A percentile compares a stretch with the other conserved stretches of the same genome.
phyloP scores from a whole-genome alignment of 306 rosid genomes.

The Sindora glabra region DNA sequence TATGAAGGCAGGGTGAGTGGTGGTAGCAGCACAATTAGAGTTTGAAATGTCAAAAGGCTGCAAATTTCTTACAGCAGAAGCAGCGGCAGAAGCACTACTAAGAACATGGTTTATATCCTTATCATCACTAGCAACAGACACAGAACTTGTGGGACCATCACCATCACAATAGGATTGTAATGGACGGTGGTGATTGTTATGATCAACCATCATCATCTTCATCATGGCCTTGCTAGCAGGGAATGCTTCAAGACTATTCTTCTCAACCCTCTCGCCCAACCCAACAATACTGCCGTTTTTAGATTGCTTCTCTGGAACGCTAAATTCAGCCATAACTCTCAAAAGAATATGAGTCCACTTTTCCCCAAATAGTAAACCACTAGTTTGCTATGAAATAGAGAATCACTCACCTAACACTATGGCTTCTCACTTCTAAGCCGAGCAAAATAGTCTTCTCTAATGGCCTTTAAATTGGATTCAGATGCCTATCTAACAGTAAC shows the following conservation, averaged over 20 bases:
- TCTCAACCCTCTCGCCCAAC: slow-evolving; percentile 19
- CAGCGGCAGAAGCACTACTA: slow-evolving; percentile 7
- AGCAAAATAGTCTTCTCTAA: slow-evolving; percentile 11
- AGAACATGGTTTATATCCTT: slow-evolving; percentile 27
- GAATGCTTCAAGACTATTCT: slow-evolving; percentile 25
- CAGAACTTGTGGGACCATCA: slow-evolving; percentile 54
- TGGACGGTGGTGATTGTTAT: slow-evolving; percentile 52
- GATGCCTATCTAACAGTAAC: neutral
- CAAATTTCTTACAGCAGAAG: slow-evolving; percentile 25
- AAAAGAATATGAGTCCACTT: too few relatives aligned
- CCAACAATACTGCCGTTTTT: too few relatives aligned
- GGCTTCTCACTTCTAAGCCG: too few relatives aligned
- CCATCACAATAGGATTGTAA: slow-evolving; percentile 23
- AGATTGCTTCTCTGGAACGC: slow-evolving; percentile 27
- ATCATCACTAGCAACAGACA: slow-evolving; percentile 19
- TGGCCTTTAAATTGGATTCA: neutral
- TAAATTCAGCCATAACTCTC: slow-evolving; percentile 20
- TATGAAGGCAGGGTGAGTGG: slow-evolving; percentile 30
- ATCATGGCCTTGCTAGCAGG: slow-evolving; percentile 18
- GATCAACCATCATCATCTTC: slow-evolving; percentile 34
- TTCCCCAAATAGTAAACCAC: slow-evolving; percentile 17
- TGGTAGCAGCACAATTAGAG: slow-evolving; percentile 1
- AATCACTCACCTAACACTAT: neutral
- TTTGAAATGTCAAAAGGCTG: slow-evolving; percentile 50
- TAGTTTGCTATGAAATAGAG: slow-evolving; percentile 2